Base-by-base conservation (phyloP, 768 basidiomycete species). In the Cyclocybe cylindracea region DNA sequence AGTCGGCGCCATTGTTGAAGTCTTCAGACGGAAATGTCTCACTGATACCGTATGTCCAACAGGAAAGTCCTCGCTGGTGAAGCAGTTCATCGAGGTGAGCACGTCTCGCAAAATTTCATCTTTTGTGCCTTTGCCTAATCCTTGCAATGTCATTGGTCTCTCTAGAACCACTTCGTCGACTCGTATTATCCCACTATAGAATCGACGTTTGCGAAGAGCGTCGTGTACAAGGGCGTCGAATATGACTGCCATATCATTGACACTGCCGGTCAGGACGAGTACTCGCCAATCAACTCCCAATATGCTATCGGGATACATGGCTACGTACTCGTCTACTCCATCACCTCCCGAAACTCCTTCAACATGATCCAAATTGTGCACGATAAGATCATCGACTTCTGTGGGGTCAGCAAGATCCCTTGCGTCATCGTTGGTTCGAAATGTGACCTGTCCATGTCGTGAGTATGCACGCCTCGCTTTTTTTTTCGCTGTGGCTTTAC, bases 201-300 rank as follows among this genome's bases (percentile, higher is more conserved):
- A 71, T 84, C 79, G 59, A 92, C 89, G 10, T 89, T 87, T 68
- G 78, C 85, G 46, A 97, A 96, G 78, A 86, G 79, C 53, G 85
- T 98, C 63, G 82, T 79, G 51, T 88, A 90, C 75, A 91, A 91
- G 50, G 95, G 94, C 44, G 79, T 87, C 32, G 92, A 95, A 63
- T 98, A 94, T 64, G 88, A 94, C 54, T 95, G 94, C 72, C 94
- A 96, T 72, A 95, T 98, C 74, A 92, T 98, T 61, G 96, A 98
- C 69, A 96, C 94, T 57, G 96, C 96, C 45, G 96, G 96, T 29
- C 96, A 98, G 94, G 96, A 98, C 65, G 96, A 99, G 70, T 98
- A 91, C 74, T 90, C 93, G 14, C 91, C 95, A 51, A 83, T 99
- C 57, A 93, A 92, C 59, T 81, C 90, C 24, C 92, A 94, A 67